phyloP scores from a whole-genome alignment of 2,329 filamentous ascomycete species.

The Helicocarpus griseus region DNA sequence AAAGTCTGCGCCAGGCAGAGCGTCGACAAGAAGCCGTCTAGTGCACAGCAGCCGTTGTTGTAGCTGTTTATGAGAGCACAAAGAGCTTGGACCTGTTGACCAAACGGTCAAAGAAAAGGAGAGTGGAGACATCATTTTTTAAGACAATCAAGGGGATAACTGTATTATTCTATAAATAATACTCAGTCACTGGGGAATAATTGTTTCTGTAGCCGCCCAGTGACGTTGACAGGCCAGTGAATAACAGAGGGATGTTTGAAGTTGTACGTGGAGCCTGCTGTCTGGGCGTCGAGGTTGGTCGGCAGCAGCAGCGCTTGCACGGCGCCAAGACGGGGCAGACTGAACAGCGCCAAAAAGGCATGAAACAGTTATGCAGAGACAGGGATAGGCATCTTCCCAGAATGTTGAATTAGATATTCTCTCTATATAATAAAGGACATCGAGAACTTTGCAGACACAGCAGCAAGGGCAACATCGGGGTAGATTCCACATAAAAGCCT shows the following conservation, averaged over 20 bases:
- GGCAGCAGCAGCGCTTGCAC: not conserved
- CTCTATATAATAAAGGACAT: too few relatives aligned
- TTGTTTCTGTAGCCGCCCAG: constrained; percentile 1
- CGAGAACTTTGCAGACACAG: too few relatives aligned
- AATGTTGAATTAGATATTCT: too few relatives aligned
- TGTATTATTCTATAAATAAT: constrained; percentile 3
- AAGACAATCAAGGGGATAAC: not conserved
- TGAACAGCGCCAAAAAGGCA: too few relatives aligned
- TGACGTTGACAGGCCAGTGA: not conserved
- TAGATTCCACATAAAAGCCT: not conserved
- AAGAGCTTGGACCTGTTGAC: not conserved
- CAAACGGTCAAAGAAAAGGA: not conserved
- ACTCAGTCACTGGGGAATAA: not conserved
- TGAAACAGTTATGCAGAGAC: too few relatives aligned
- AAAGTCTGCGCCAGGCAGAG: not conserved
- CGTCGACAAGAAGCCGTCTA: not conserved
- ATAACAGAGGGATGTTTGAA: not conserved
- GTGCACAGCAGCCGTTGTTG: not conserved
- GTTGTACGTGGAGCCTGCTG: not conserved
- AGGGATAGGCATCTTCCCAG: too few relatives aligned
- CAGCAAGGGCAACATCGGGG: not conserved
- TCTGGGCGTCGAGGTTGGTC: not conserved
- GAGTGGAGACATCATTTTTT: not conserved
- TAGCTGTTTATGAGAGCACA: not conserved
- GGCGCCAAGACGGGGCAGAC: not conserved